Evolutionary conservation across 2,329 filamentous ascomycete genomes (phyloP).

Genomic region (Arthrobotrys pseudoclavata): DNA sequence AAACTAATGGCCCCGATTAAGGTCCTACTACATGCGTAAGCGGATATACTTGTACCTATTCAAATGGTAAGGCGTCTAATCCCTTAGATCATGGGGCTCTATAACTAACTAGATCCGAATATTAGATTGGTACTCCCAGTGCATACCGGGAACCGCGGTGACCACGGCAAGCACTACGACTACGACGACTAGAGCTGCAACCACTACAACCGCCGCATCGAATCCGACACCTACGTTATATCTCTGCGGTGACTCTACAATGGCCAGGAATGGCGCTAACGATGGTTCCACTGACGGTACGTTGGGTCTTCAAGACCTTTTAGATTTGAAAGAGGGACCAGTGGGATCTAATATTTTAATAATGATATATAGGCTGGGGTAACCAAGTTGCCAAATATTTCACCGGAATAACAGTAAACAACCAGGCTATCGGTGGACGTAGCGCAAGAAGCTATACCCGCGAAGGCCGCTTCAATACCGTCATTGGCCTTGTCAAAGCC

Average conservation of each 20-base stretch:
- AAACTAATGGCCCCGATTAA: neutral
- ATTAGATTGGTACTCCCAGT: slow-evolving; percentile 50
- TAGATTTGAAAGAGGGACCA: neutral
- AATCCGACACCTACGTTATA: slow-evolving; percentile 48
- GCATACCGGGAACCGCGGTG: slow-evolving; percentile 29
- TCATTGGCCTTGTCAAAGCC: slow-evolving; percentile 70
- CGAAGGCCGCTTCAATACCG: slow-evolving; percentile 75
- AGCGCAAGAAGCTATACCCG: slow-evolving; percentile 76
- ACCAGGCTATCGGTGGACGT: slow-evolving; percentile 76
- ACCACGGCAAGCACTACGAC: slow-evolving; percentile 24
- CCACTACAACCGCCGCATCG: slow-evolving; percentile 32
- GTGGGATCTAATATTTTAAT: neutral
- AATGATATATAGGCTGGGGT: slow-evolving; percentile 59
- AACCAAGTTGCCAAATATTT: slow-evolving; percentile 62
- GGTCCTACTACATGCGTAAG: slow-evolving; percentile 45
- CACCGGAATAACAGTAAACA: slow-evolving; percentile 69
- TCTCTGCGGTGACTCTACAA: slow-evolving; percentile 55
- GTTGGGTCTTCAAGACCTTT: neutral
- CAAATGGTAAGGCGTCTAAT: slow-evolving; percentile 29
- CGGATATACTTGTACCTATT: slow-evolving; percentile 46
- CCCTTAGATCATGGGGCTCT: neutral
- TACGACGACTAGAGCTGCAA: slow-evolving; percentile 13
- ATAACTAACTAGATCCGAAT: neutral
- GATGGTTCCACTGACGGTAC: slow-evolving; percentile 51
- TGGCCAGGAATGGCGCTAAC: slow-evolving; percentile 52